A percentile compares a stretch with the other conserved stretches of the same genome.
Conservation (phyloP, 1,284 basidiomycete species). For the Melampsora larici-populina region DNA sequence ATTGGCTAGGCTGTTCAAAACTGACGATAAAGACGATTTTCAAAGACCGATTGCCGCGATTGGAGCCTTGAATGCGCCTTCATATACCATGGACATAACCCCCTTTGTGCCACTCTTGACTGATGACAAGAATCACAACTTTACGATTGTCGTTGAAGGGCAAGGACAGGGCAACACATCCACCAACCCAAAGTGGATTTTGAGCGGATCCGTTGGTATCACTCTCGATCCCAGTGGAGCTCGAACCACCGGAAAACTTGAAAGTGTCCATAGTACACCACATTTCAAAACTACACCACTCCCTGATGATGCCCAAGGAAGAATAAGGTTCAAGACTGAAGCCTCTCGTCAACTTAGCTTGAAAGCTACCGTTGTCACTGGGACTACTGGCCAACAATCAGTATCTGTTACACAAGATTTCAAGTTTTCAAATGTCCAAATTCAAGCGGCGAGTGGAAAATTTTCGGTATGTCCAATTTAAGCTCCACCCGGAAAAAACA, state of each 20-base stretch:
- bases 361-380: conserved; percentile 22
- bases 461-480: not conserved
- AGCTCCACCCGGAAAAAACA: not conserved
- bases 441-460: not conserved
- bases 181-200: conserved; percentile 70
- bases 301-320: not conserved
- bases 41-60: conserved; percentile 68
- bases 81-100: conserved; percentile 72
- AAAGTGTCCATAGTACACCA: not conserved
- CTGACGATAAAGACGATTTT: not conserved
- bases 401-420: not conserved
- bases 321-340: not conserved
- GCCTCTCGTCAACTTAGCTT: conserved; percentile 14
- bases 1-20: not conserved
- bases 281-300: not conserved
- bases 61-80: conserved; percentile 72
- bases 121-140: conserved; percentile 66
- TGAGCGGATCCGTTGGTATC: conserved; percentile 67
- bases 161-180: conserved; percentile 63
- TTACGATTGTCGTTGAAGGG: conserved; percentile 69
- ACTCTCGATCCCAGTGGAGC: conserved; percentile 54
- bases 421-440: not conserved
- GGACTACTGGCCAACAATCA: conserved; percentile 2
- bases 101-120: conserved; percentile 70
- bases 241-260: conserved; percentile 17